Evolutionary conservation across 495 filamentous ascomycete genomes (phyloP), one percentile per base, ranked within the genome.

Genomic region (Melanomma pulvis-pyrius): DNA sequence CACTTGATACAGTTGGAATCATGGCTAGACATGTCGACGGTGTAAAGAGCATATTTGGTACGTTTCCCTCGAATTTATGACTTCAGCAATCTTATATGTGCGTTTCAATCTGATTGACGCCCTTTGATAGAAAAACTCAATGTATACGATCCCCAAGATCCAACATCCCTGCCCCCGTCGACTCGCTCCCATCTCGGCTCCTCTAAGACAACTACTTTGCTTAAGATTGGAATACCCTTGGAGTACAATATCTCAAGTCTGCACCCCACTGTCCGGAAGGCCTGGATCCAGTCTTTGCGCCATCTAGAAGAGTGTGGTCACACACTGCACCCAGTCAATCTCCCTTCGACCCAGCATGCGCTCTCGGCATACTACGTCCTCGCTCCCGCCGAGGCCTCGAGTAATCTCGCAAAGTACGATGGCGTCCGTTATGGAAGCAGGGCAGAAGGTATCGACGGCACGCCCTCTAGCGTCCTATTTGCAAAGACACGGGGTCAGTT

Each of bases 401-500:
- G 93, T 19, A 99, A 99, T 65, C 85, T 99, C n/a, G 90, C 94
- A 52, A 97, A 94, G 77, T 99, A 96, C 74, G 94, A 99, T 71
- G 94, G 96, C 8, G 84, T 97, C 12, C 88, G 94, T 17, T 99
- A 96, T 74, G 94, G 94, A 1, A 80, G 76, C 47, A 83, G 86
- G 25, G 68, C 61, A 11, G 48, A 60, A 7, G 69, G 70, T 11
- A 52, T 73, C 11, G 76, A 77, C 49, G 74, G 60, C 28, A 65
- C 64, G 4, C 67, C 44, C 28, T 30, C 50, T 2, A 67, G 66
- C 50, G 70, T 89, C 30, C 82, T 98, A 5, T 98, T 92, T 71
- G 84, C 92, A 2, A 79, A 80, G 9, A 93, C 89, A 0, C 82
- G 94, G 30, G 88, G 86, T 8, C 71, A 79, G 34, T 86, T 87